Evolutionary conservation across 2,329 filamentous ascomycete species (phyloP), one percentile per base, ranked within the genome.

Genomic region (Fusarium newnesense): DNA sequence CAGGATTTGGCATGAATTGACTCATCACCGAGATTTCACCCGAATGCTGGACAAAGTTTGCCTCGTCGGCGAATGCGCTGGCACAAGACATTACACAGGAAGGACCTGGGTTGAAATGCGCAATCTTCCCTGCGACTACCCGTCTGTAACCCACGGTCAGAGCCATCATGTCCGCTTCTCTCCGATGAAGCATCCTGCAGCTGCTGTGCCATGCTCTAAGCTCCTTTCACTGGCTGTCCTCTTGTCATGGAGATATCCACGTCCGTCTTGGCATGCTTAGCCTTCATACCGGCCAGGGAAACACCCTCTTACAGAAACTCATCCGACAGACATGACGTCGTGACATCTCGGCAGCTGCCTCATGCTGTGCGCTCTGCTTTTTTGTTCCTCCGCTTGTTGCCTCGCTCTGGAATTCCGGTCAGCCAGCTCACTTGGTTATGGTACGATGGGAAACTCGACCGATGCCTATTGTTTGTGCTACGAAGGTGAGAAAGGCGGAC

Each of bases 111-210:
- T 36, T 44, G 40, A 39, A 46, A 74, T 60, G 67, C 58, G 50
- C 62, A 74, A 73, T 71, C 67, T 70, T 52, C 40, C 42, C 54
- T 74, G 70, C 58, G 15, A 46, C 28, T 60, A 39, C 19, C 70
- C 53, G 40, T 65, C 28, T 69, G 46, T 52, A 65, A 54, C 30
- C 36, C 43, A 49, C 44, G 36, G 52, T 40, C 63, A 59, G 39
- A 50, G 37, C 42, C 37, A 50, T 39, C 28, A 36, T 37, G 40
- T 44, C 30, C 46, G 36, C 13, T 53, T 47, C 57, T 69, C 56
- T 68, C 57, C 64, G 57, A 69, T 49, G n/a, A 30, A 56, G 28
- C 32, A 64, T 69, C 40, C 47, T 62, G 39, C 43, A 58, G 52
- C 39, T 73, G 37, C 47, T 62, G 66, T 54, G 44, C 36, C 39